Percentiles rank a stretch among this genome's conserved stretches.
Conservation (phyloP, 2,329 filamentous ascomycete species). For the Colletotrichum shisoi region DNA sequence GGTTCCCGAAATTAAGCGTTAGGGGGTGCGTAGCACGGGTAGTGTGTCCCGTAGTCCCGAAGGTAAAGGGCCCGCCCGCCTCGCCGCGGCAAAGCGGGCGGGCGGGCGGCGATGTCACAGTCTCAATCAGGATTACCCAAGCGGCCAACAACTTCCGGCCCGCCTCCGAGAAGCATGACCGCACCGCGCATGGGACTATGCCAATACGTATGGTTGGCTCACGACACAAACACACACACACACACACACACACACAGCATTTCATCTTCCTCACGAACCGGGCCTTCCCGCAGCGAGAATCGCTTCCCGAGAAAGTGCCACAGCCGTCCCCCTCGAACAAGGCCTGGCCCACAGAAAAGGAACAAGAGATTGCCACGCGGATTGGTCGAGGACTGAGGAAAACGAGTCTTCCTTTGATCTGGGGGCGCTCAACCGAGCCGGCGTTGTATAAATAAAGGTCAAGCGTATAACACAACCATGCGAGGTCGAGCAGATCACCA, state of each 20-base stretch:
- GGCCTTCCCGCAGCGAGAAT: slow-evolving; percentile 31
- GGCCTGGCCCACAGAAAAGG: slow-evolving; percentile 15
- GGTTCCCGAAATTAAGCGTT: too few relatives aligned
- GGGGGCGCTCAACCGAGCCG: slow-evolving; percentile 20
- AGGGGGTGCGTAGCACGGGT: too few relatives aligned
- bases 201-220: slow-evolving; percentile 6
- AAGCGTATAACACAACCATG: slow-evolving; percentile 29
- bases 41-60: background rate
- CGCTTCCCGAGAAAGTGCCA: slow-evolving; percentile 19
- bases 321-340: slow-evolving; percentile 3
- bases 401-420: slow-evolving; percentile 2
- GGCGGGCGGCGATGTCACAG: slow-evolving; percentile 30
- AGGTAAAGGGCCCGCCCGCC: slow-evolving; percentile 11
- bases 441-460: slow-evolving; percentile 30
- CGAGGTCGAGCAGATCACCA: slow-evolving; percentile 25
- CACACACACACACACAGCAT: slow-evolving; percentile 6
- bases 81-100: slow-evolving; percentile 4
- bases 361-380: background rate
- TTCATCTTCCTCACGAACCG: slow-evolving; percentile 20
- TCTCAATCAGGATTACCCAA: slow-evolving; percentile 13
- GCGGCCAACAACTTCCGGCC: slow-evolving; percentile 31
- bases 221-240: slow-evolving; percentile 15
- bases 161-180: slow-evolving; percentile 33
- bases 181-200: slow-evolving; percentile 26
- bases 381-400: slow-evolving; percentile 14